phyloP scores from a whole-genome alignment of 139 green algal species.

The Coelastrella sp. region DNA sequence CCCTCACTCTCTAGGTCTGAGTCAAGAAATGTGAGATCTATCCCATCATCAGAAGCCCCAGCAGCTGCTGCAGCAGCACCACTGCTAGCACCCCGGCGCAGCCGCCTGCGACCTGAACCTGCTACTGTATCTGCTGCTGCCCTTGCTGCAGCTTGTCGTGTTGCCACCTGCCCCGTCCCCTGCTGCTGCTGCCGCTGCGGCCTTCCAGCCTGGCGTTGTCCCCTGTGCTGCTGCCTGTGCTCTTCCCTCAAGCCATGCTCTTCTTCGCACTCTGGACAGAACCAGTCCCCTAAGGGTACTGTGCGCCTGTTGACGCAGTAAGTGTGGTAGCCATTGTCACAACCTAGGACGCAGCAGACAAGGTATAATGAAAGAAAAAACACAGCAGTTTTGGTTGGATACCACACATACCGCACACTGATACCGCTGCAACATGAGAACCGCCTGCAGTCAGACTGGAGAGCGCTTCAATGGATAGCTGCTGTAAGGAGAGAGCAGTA shows the following conservation, averaged over 20 bases:
- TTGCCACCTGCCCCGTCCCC: background rate
- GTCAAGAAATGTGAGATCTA: background rate
- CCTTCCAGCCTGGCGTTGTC: background rate
- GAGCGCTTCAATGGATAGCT: too few species aligned
- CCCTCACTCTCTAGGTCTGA: background rate
- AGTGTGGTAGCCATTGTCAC: conserved; percentile 78
- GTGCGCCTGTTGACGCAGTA: conserved; percentile 69
- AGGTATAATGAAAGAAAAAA: background rate
- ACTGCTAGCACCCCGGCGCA: background rate
- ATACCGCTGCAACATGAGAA: too few species aligned
- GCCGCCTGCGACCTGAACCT: background rate
- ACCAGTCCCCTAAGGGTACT: conserved; percentile 78
- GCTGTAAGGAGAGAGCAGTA: too few species aligned
- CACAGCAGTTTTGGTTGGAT: background rate
- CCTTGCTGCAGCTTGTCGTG: background rate
- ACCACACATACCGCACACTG: too few species aligned
- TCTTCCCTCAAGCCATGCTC: background rate
- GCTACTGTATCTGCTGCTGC: background rate
- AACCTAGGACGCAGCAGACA: conserved; percentile 56
- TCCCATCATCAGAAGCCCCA: background rate
- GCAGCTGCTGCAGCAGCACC: background rate
- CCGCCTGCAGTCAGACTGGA: too few species aligned
- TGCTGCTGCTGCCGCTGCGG: background rate
- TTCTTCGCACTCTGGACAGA: conserved; percentile 58
- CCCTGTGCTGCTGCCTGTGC: background rate